Evolutionary conservation across 768 basidiomycete species (phyloP).

Genomic region (Leccinellum luteum): DNA sequence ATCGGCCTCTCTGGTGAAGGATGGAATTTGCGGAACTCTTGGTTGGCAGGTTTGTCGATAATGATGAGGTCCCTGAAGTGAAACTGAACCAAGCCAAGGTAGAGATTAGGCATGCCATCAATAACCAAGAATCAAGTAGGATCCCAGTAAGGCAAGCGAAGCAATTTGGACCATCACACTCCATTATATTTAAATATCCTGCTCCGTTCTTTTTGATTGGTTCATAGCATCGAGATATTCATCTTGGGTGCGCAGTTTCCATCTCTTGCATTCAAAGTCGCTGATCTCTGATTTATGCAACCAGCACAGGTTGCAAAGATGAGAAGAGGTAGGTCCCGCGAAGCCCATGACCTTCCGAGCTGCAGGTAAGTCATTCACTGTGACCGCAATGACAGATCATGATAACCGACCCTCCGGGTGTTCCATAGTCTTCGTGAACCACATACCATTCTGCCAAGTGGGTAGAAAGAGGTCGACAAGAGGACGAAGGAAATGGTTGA

Average conservation of each 20-base stretch:
- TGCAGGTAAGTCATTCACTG: neutral
- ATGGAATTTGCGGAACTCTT: too few species aligned
- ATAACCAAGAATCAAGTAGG: constrained; percentile 27
- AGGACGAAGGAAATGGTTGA: neutral
- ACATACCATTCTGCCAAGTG: neutral
- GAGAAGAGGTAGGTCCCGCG: neutral
- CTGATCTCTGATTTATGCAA: constrained; percentile 9
- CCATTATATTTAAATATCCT: too few species aligned
- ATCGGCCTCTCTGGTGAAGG: too few species aligned
- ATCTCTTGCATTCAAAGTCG: constrained; percentile 27
- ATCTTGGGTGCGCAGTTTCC: constrained; percentile 10
- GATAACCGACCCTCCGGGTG: neutral
- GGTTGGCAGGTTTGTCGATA: constrained; percentile 3
- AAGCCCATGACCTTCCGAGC: neutral
- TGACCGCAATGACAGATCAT: neutral
- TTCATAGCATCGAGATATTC: too few species aligned
- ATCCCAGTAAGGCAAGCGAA: constrained; percentile 37
- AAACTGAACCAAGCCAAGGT: constrained; percentile 16
- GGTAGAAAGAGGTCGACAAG: neutral
- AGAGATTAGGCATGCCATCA: constrained; percentile 40
- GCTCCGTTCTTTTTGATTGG: too few species aligned
- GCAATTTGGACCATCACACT: constrained; percentile 29
- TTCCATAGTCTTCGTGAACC: neutral
- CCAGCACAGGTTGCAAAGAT: neutral
- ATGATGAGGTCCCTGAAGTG: constrained; percentile 11